Evolutionary conservation across 352 stramenopile genomes (phyloP).

Genomic region (Globisporangium middletonii): DNA sequence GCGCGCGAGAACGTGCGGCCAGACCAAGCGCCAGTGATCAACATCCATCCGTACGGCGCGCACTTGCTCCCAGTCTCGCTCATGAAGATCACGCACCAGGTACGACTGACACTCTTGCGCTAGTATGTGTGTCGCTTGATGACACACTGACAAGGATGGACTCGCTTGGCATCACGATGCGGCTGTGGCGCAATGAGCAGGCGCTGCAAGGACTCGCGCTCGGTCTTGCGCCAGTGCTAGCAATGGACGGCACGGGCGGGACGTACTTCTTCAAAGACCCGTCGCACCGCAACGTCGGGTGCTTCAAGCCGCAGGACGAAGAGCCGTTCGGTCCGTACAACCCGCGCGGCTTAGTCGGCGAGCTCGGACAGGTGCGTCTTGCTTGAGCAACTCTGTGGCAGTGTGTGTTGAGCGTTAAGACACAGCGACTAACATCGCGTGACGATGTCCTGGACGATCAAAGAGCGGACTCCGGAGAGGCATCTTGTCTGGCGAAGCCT

Average conservation of each 20-base stretch:
- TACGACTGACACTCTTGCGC: constrained; percentile 6
- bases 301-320: constrained; percentile 99
- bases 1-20: constrained; percentile 28
- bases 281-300: constrained; percentile 90
- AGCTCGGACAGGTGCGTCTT: constrained; percentile 49
- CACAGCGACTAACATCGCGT: too few species aligned
- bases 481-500: constrained; percentile 95
- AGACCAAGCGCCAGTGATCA: constrained; percentile 58
- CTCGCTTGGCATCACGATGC: not conserved
- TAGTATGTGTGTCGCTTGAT: not conserved
- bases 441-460: not conserved
- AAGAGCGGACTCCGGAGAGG: constrained; percentile 85
- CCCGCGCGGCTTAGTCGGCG: constrained; percentile 88
- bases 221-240: constrained; percentile 88
- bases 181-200: constrained; percentile 17
- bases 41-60: constrained; percentile 74
- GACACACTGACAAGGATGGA: not conserved
- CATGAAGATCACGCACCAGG: constrained; percentile 83
- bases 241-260: constrained; percentile 95
- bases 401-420: too few species aligned
- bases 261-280: constrained; percentile 97
- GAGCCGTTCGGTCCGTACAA: constrained; percentile 98
- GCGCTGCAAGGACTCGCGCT: constrained; percentile 88
- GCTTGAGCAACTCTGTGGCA: not conserved
- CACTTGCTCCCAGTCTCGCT: constrained; percentile 68